Conservation (phyloP, 768 basidiomycete species). For the Hericium coralloides region DNA sequence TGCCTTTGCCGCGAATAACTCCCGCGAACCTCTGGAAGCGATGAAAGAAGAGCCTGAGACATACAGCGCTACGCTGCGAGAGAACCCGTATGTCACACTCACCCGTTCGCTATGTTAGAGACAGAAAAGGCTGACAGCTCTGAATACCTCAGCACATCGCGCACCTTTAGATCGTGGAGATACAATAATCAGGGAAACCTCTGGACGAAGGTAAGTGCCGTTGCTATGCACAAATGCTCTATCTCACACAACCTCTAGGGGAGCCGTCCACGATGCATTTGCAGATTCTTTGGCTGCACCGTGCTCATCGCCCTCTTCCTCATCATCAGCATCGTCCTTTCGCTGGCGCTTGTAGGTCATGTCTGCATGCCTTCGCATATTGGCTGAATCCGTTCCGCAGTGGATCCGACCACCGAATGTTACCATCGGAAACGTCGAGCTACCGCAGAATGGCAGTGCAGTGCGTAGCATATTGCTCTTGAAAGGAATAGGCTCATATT, state of each 20-base stretch:
- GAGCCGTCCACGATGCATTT: constrained; percentile 49
- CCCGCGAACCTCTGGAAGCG: neutral
- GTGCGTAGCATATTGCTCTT: neutral
- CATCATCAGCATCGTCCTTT: constrained; percentile 53
- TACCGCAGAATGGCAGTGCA: neutral
- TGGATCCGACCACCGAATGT: constrained; percentile 74
- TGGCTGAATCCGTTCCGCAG: constrained; percentile 26
- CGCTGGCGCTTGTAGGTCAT: constrained; percentile 54
- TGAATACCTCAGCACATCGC: neutral
- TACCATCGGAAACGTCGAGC: constrained; percentile 40
- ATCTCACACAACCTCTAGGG: constrained; percentile 47
- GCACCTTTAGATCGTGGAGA: constrained; percentile 7
- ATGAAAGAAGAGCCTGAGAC: constrained; percentile 5
- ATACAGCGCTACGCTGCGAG: neutral
- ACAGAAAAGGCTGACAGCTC: neutral
- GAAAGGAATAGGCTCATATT: neutral
- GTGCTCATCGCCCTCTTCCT: constrained; percentile 58
- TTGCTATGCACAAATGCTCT: neutral
- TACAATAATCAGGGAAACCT: constrained; percentile 11
- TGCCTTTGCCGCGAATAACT: neutral
- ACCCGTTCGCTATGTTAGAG: neutral
- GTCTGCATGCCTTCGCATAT: neutral
- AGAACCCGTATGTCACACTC: neutral
- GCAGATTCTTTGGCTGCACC: constrained; percentile 71
- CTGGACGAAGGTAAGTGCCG: constrained; percentile 11